Conservation (phyloP, 441 rosid genomes). For the Theobroma grandiflorum region DNA sequence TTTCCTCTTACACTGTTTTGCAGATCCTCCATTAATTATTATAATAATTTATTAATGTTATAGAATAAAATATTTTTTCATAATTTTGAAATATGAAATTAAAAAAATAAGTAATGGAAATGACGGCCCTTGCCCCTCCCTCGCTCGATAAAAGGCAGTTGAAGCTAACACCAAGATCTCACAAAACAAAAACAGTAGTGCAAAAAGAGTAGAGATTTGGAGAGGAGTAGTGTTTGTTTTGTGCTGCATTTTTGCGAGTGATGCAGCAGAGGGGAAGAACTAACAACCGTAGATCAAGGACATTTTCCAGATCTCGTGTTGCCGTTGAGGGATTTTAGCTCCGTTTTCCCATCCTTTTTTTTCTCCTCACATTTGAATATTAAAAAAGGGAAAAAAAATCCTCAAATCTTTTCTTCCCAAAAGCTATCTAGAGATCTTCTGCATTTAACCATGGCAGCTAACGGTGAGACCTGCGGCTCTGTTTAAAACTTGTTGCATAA, state of each 20-base stretch:
- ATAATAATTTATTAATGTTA: too few species aligned
- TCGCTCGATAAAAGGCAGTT: neutral
- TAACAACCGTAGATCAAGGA: slow-evolving; percentile 21
- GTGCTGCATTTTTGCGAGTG: neutral
- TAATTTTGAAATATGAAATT: too few species aligned
- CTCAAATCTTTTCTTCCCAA: neutral
- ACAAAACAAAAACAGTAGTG: neutral
- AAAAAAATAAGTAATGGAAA: neutral
- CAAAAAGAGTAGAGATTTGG: neutral
- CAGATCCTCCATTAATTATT: too few species aligned
- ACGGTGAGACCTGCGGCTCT: slow-evolving; percentile 39
- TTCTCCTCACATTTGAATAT: too few species aligned
- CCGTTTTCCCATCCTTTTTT: neutral
- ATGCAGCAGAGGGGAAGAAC: slow-evolving; percentile 24
- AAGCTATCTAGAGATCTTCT: neutral
- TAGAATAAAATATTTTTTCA: too few species aligned
- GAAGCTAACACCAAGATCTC: neutral
- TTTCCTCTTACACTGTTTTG: too few species aligned
- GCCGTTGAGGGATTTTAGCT: slow-evolving; percentile 26
- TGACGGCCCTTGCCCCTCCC: neutral
- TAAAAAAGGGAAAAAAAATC: neutral
- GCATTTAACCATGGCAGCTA: slow-evolving; percentile 45
- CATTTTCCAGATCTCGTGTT: slow-evolving; percentile 24
- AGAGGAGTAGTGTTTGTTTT: neutral
- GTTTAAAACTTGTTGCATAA: neutral